These are phyloP conservation scores for Penicillium riverlandense DNA, from an alignment of 495 filamentous ascomycete genomes.

Conservation along the genomic window DNA sequence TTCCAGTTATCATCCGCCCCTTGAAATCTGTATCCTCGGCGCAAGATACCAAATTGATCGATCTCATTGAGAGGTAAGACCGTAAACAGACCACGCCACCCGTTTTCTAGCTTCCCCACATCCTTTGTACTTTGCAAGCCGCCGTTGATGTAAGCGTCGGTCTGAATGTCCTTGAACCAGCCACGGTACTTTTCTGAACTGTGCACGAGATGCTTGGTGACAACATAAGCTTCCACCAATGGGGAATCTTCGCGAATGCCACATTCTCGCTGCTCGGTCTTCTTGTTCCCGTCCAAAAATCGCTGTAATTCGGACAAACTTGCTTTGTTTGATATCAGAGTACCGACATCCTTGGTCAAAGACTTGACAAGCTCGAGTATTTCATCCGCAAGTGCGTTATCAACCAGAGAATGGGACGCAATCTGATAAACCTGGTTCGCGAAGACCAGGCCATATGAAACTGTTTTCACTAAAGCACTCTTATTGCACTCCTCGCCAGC, in stretches of 20 bases:
- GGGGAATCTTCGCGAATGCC: slow-evolving; percentile 57
- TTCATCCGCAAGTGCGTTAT: slow-evolving; percentile 12
- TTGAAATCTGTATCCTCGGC: slow-evolving; percentile 48
- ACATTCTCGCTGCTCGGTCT: slow-evolving; percentile 45
- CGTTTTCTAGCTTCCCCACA: slow-evolving; percentile 52
- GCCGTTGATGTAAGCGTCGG: slow-evolving; percentile 18
- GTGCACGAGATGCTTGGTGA: slow-evolving; percentile 53
- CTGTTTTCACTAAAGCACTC: slow-evolving; percentile 14
- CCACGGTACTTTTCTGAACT: slow-evolving; percentile 23
- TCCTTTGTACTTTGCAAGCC: slow-evolving; percentile 28
- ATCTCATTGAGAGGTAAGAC: slow-evolving; percentile 73
- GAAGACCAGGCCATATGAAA: slow-evolving; percentile 30
- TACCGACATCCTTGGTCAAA: slow-evolving; percentile 23
- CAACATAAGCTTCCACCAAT: slow-evolving; percentile 57
- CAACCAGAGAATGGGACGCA: slow-evolving; percentile 29
- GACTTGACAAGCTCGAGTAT: slow-evolving; percentile 20
- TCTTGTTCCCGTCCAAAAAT: slow-evolving; percentile 59
- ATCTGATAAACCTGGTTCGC: slow-evolving; percentile 36
- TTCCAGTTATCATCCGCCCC: slow-evolving; percentile 62
- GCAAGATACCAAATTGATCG: slow-evolving; percentile 56
- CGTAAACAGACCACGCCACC: slow-evolving; percentile 70
- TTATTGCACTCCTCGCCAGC: slow-evolving; percentile 10
- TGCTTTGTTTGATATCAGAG: slow-evolving; percentile 27
- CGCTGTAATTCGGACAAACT: slow-evolving; percentile 46
- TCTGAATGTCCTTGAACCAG: slow-evolving; percentile 47